Base-by-base conservation (phyloP, 2,329 filamentous ascomycete species). In the Talaromyces islandicus region DNA sequence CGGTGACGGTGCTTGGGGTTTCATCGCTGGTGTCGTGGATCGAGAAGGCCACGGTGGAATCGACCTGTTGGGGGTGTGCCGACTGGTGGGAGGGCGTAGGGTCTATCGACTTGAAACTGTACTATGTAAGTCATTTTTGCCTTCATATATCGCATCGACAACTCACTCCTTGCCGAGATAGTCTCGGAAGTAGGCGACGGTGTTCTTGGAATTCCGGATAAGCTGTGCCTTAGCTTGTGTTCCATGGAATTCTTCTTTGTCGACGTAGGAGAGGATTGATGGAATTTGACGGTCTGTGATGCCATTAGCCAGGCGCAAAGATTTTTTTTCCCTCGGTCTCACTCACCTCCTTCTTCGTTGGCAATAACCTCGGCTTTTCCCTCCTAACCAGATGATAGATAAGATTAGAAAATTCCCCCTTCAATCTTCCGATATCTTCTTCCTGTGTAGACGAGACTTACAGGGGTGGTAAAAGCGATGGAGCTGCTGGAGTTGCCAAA, bases 401-500 rank as follows among this genome's bases (percentile, higher is more conserved):
- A 9, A 30, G 11, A 48, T 30, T 35, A 52, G 25, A 52, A n/a
- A 29, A 27, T 30, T 52, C 2, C 24, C 27, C 48, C 17, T 35
- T 35, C 32, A 14, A 12, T 12, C 14, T 17, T 30, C 25, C 3
- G 29, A 30, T 9, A 9, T 30, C 29, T 30, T 30, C 2, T 30
- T 27, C 25, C 7, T 2, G 29, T 2, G 29, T 7, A 56, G 52
- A 43, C 57, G 35, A 29, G 54, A 70, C 81, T 65, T 76, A 85
- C 83, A 64, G 77, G 77, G 64, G 88, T 85, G 53, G 92, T 96
- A 75, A 88, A 92, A 69, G 93, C 93, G 79, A 99, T 97, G 63
- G 92, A 97, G 81, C 91, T 95, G 87, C 96, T 96, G 64, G 92
- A 92, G 82, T 97, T 99, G 79, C 94, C 94, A 82, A 97, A 97